Base-by-base conservation (phyloP, 176 grass and related monocot genomes). In the Typha latifolia region DNA sequence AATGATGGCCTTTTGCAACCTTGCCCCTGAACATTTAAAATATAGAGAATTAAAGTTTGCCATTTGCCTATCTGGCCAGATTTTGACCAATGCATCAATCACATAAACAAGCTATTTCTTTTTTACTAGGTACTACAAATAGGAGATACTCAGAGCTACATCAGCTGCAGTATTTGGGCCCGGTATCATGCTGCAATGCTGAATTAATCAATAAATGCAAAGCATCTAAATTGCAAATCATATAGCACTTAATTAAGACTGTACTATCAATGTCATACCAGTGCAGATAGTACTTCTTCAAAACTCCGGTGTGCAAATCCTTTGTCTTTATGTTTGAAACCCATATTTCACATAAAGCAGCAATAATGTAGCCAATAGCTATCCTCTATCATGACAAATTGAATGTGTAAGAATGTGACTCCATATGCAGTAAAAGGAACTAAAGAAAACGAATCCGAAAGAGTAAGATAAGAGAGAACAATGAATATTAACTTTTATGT, bases 271-370 rank as follows among this genome's bases (percentile, higher is more conserved):
- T 63, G 7, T 24, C 73, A 31, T 76, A 76, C 73, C 73, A 76
- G 11, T 76, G 73, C 23, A 59, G 20, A 18, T 59, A 67, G 24
- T 76, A 76, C 12, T 67, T 43, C 32, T 67, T 76, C 18, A 67
- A 59, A 47, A 67, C 19, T 67, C 73, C 32, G 48, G 14, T 10
- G 16, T 22, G 21, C 15, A 14, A 14, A 15, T 67, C 51, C 14
- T 32, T 18, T 49, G 23, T 67, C 34, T n/a, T 37, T 16, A 14
- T 8, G 50, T 18, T 67, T 48, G 73, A 76, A 15, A 76, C 21
- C 73, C 73, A 76, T 67, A 76, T 67, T 76, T 76, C 73, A 67
- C 73, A 76, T 59, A 76, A 48, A 67, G 73, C 49, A 61, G 73
- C 73, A 67, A 67, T 34, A 14, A 76, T 67, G 51, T 76, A 76